These are phyloP conservation scores for Leishmania lainsoni DNA, from an alignment of 208 protist species.

Conservation along the genomic window DNA sequence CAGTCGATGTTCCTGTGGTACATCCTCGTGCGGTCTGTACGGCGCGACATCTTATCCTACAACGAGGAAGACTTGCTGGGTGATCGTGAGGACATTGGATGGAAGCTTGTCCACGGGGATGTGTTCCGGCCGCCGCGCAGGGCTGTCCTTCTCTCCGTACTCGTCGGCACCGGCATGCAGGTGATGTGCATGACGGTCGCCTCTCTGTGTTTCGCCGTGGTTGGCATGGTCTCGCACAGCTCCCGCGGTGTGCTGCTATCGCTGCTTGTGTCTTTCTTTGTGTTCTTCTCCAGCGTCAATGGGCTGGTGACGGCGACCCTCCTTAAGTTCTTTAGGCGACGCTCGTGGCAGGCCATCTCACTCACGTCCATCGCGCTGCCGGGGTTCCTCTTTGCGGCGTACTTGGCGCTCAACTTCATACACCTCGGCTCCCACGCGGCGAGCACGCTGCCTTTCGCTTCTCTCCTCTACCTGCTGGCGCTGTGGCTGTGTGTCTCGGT, in stretches of 20 bases:
- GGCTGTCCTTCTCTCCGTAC: conserved; percentile 81
- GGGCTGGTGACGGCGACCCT: conserved; percentile 85
- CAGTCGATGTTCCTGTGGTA: conserved; percentile 94
- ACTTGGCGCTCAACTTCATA: conserved; percentile 63
- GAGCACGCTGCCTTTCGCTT: conserved; percentile 60
- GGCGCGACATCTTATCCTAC: conserved; percentile 91
- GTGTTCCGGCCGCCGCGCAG: conserved; percentile 92
- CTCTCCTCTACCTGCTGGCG: conserved; percentile 25
- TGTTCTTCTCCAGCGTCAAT: conserved; percentile 67
- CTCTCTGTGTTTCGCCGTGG: conserved; percentile 73
- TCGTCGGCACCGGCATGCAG: conserved; percentile 89
- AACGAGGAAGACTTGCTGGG: conserved; percentile 74
- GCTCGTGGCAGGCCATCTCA: conserved; percentile 82
- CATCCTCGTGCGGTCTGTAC: conserved; percentile 94
- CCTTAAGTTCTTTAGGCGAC: conserved; percentile 77
- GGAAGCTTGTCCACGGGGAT: conserved; percentile 95
- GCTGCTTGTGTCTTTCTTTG: conserved; percentile 57
- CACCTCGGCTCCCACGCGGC: conserved; percentile 40
- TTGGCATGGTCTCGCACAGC: conserved; percentile 92
- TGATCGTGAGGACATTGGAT: conserved; percentile 86
- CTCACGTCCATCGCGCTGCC: conserved; percentile 48
- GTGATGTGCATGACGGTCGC: conserved; percentile 73
- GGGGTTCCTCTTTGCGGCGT: conserved; percentile 46
- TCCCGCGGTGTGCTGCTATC: conserved; percentile 86
- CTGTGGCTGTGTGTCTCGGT: conserved; percentile 91